These are phyloP conservation scores for Colletotrichum chrysophilum DNA, from an alignment of 2,329 filamentous ascomycete species.

Conservation along the genomic window DNA sequence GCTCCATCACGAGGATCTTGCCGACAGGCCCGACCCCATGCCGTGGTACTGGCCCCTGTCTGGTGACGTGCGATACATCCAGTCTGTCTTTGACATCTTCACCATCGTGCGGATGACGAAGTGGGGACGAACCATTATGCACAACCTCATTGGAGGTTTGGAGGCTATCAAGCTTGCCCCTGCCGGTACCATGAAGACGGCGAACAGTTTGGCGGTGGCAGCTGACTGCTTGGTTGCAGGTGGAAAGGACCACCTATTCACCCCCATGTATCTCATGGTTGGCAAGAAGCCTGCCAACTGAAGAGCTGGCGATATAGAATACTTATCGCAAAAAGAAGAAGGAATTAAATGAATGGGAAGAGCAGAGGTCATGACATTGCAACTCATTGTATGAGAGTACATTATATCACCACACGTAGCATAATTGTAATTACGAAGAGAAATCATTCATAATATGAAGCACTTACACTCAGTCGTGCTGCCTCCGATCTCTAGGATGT, in stretches of 20 bases:
- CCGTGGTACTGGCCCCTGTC: constrained; percentile 96
- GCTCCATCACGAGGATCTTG: constrained; percentile 54
- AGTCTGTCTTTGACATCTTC: constrained; percentile 78
- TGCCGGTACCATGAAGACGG: constrained; percentile 90
- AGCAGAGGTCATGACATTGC: background rate
- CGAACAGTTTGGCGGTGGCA: constrained; percentile 82
- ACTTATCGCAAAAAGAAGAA: background rate
- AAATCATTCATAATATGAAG: background rate
- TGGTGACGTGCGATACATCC: constrained; percentile 84
- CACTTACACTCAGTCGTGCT: background rate
- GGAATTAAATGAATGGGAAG: background rate
- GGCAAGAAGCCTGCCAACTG: constrained; percentile 73
- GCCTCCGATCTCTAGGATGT: background rate
- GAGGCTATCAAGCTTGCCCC: constrained; percentile 81
- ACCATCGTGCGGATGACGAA: constrained; percentile 91
- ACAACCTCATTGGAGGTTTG: constrained; percentile 77
- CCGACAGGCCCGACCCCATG: constrained; percentile 72
- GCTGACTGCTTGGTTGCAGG: constrained; percentile 88
- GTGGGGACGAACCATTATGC: constrained; percentile 75
- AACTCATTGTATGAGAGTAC: constrained; percentile 1
- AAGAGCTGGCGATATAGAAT: background rate
- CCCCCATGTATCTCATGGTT: constrained; percentile 98
- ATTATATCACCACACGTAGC: background rate
- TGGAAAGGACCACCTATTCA: constrained; percentile 90
- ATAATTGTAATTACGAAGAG: constrained; percentile 16